Conservation (phyloP, 257 asterid genomes). For the Fraxinus cuspidata region DNA sequence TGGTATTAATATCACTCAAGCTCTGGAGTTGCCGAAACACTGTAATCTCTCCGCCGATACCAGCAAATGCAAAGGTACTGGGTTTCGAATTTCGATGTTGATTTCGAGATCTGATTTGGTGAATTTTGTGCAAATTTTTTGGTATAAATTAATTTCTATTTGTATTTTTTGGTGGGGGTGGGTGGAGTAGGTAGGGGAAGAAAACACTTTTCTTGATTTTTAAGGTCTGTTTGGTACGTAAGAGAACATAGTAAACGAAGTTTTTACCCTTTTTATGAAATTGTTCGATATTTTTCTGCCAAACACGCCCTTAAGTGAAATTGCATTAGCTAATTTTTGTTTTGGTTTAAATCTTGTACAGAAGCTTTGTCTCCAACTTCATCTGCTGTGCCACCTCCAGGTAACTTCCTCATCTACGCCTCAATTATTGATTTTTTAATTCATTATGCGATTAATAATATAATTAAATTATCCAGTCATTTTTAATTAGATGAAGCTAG, state of each 20-base stretch:
- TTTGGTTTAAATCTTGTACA: slow-evolving; percentile 9
- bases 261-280: too few relatives aligned
- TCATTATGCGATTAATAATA: neutral
- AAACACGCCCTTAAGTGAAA: neutral
- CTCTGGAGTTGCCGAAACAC: slow-evolving; percentile 41
- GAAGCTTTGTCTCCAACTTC: slow-evolving; percentile 33
- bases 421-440: neutral
- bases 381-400: slow-evolving; percentile 34
- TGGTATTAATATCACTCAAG: slow-evolving; percentile 46
- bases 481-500: too few relatives aligned
- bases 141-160: neutral
- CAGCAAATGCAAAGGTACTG: slow-evolving; percentile 42
- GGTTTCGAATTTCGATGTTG: neutral
- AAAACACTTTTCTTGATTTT: neutral
- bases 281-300: too few relatives aligned
- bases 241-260: too few relatives aligned
- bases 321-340: slow-evolving; percentile 9
- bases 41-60: slow-evolving; percentile 36
- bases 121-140: neutral
- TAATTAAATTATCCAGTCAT: too few relatives aligned
- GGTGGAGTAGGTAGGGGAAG: neutral
- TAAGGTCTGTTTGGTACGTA: neutral
- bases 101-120: neutral
- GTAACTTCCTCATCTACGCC: slow-evolving; percentile 14
- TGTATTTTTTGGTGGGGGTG: neutral